Conservation (phyloP, 2,329 filamentous ascomycete genomes). For the Hypoxylon sp. region DNA sequence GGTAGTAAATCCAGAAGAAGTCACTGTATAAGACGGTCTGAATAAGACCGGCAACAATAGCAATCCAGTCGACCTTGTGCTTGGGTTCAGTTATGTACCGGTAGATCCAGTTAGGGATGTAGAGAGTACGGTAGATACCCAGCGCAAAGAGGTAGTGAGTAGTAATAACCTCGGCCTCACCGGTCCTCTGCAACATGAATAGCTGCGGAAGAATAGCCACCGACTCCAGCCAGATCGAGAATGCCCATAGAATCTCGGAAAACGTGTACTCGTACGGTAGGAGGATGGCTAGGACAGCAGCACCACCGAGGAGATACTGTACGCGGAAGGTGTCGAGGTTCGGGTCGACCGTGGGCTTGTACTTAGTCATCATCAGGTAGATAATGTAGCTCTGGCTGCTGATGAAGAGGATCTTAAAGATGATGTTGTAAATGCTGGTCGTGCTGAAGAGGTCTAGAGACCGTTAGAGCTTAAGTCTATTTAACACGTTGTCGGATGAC, state of each 20-base stretch:
- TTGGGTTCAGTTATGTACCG: conserved; percentile 82
- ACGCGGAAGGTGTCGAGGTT: conserved; percentile 98
- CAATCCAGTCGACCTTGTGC: conserved; percentile 85
- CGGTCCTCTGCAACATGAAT: conserved; percentile 97
- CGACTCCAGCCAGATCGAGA: conserved; percentile 97
- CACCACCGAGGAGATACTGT: conserved; percentile 89
- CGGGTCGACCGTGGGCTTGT: conserved; percentile 97
- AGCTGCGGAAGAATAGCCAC: conserved; percentile 97
- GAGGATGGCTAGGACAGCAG: conserved; percentile 82
- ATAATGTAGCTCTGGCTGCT: conserved; percentile 91
- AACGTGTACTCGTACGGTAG: conserved; percentile 88
- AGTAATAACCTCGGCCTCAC: conserved; percentile 99
- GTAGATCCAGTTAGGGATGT: conserved; percentile 99
- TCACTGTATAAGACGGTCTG: conserved; percentile 98
- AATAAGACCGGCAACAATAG: conserved; percentile 88
- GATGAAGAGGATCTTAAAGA: conserved; percentile 98
- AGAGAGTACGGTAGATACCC: conserved; percentile 90
- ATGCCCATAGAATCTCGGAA: conserved; percentile 94
- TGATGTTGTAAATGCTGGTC: conserved; percentile 87
- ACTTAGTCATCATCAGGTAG: conserved; percentile 97
- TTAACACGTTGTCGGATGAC: conserved; percentile 30
- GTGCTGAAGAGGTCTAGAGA: conserved; percentile 85
- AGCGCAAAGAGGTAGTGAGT: conserved; percentile 97
- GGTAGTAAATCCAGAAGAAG: conserved; percentile 99
- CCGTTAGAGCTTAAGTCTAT: conserved; percentile 24